Base-by-base conservation (phyloP, 192 early-diverging fungal species). In the Cetraspora pellucida region DNA sequence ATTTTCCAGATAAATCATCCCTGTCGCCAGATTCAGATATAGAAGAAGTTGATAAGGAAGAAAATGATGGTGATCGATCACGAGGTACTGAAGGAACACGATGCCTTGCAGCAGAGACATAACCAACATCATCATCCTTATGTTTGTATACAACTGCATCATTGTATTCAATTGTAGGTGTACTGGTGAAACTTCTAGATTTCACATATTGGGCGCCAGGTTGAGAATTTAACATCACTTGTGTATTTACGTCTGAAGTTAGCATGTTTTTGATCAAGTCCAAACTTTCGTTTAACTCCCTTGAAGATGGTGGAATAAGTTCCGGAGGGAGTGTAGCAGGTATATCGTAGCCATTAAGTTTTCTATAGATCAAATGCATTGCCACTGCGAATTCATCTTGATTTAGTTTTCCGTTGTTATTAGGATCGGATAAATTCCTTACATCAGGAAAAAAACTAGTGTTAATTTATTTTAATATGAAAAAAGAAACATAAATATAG, bases 371-470 rank as follows among this genome's bases (percentile, higher is more conserved):
- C 19, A 99, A 82, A 82, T 97, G 95, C 97, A 99, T 99, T 25
- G 96, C 96, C 11, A 97, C 94, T 47, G 95, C 91, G 79, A 99
- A 99, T 81, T 97, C 97, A 83, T 97, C 94, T 19, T 90, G 78
- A 77, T 97, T 96, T 65, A 99, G 89, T 79, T 96, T 95, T 52
- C 96, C 97, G 71, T 88, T 84, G 66, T 91, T 90, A 77, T 94
- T 89, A 5, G 89, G 90, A 84, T 94, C 94, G 30, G 92, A 86
- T 8, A 95, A 84, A 64, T 77, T 85, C 92, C 92, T 93, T 43
- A 25, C 11, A 17, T 44, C 16, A 13, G 6, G 23, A 16, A 37
- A 25, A 14, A 77, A 57, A n/a, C n/a, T n/a, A n/a, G n/a, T 37
- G 52, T 11, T 27, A 75, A 46, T 64, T 27, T 27, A 16, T 17